Conservation (phyloP, 768 basidiomycete species). For the Mycena metata region DNA sequence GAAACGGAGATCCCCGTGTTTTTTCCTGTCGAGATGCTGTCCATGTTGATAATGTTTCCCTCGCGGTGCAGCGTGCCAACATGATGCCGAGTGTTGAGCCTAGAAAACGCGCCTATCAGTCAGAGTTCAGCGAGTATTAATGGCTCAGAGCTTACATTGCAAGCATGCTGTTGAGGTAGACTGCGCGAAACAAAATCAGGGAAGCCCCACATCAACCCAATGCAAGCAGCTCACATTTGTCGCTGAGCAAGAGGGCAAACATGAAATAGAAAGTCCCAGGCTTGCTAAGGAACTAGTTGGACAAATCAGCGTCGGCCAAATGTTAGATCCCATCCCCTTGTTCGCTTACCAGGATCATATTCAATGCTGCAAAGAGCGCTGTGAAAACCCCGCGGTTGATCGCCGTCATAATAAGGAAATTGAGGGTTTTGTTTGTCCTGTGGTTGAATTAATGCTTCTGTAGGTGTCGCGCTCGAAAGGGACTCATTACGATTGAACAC, state of each 20-base stretch:
- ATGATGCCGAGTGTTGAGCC: slow-evolving; percentile 17
- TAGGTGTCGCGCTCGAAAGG: no score
- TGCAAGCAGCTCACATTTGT: slow-evolving; percentile 1
- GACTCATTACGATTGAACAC: slow-evolving; percentile 21
- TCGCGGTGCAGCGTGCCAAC: no score
- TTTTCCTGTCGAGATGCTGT: no score
- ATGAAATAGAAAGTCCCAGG: slow-evolving; percentile 24
- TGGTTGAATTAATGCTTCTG: no score
- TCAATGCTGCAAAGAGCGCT: slow-evolving; percentile 1
- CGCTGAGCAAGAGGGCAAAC: slow-evolving; percentile 4
- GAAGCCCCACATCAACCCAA: no score
- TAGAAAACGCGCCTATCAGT: no score
- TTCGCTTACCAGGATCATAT: slow-evolving; percentile 5
- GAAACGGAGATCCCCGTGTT: no score
- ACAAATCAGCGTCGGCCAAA: neutral
- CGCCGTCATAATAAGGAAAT: slow-evolving; percentile 18
- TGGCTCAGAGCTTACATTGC: neutral
- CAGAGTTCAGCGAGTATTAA: neutral
- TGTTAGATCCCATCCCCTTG: no score
- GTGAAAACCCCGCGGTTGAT: slow-evolving; percentile 18
- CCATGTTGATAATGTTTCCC: no score
- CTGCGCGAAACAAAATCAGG: no score
- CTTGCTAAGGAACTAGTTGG: neutral
- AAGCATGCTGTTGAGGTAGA: slow-evolving; percentile 17
- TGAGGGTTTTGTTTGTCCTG: slow-evolving; percentile 20